phyloP scores from a whole-genome alignment of 805 yeast genomes.

The Metschnikowia koreensis region DNA sequence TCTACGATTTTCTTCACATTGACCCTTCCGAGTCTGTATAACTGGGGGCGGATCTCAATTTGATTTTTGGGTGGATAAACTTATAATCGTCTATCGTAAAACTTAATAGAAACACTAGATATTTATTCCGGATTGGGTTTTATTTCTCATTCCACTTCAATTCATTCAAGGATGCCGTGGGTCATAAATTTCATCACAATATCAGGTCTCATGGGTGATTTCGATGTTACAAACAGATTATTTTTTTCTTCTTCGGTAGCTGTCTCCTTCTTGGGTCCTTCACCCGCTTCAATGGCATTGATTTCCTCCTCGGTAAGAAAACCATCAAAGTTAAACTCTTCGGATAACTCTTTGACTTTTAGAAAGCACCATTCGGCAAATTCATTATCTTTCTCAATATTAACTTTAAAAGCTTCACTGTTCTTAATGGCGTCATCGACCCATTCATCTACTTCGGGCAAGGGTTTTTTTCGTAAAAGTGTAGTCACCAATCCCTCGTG shows the following conservation, averaged over 20 bases:
- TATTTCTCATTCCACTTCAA: not conserved
- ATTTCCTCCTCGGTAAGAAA: conserved; percentile 52
- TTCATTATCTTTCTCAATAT: conserved; percentile 50
- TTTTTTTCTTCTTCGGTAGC: conserved; percentile 19
- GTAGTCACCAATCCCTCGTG: conserved; percentile 84
- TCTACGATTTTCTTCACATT: conserved; percentile 55
- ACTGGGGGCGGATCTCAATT: not conserved
- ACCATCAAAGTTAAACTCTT: conserved; percentile 61
- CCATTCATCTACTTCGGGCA: conserved; percentile 93
- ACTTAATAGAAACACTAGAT: not conserved
- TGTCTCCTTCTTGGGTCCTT: conserved; percentile 21
- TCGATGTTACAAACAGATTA: not conserved
- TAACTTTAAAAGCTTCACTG: conserved; percentile 24
- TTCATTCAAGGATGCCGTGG: conserved; percentile 26
- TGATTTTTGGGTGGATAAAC: not conserved
- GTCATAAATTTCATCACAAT: conserved; percentile 40
- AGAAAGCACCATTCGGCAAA: conserved; percentile 68
- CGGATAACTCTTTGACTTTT: conserved; percentile 51
- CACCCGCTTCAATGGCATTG: conserved; percentile 27
- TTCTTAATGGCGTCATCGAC: conserved; percentile 37
- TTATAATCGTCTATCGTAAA: not conserved
- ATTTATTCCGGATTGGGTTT: not conserved
- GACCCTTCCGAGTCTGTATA: conserved; percentile 22
- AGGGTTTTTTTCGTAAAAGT: conserved; percentile 76
- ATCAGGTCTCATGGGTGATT: conserved; percentile 30